Conservation (phyloP, 805 yeast species). For the Schwanniomyces polymorphus region DNA sequence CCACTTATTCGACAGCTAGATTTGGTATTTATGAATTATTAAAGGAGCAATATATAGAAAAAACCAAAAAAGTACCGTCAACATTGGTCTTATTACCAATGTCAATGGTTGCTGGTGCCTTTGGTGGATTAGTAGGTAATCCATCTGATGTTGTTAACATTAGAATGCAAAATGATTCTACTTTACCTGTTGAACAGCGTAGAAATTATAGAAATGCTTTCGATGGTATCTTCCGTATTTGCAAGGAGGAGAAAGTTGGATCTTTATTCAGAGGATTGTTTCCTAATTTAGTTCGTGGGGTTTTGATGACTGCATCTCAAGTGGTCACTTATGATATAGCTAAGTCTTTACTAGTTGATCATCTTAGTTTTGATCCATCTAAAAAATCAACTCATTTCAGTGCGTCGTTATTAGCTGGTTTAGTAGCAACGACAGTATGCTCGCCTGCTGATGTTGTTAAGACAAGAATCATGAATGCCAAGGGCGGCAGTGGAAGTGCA, state of each 20-base stretch:
- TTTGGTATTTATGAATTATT: constrained; percentile 83
- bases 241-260: constrained; percentile 56
- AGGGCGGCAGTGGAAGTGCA: constrained; percentile 47
- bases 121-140: constrained; percentile 85
- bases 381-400: constrained; percentile 72
- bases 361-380: constrained; percentile 52
- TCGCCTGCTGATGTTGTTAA: constrained; percentile 92
- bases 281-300: constrained; percentile 79
- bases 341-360: constrained; percentile 56
- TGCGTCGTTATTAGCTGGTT: constrained; percentile 78
- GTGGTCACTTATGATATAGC: constrained; percentile 84
- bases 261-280: constrained; percentile 71
- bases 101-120: constrained; percentile 83
- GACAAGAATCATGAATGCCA: constrained; percentile 80
- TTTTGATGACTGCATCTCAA: constrained; percentile 87
- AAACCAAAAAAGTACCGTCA: constrained; percentile 47
- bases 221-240: constrained; percentile 67
- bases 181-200: constrained; percentile 62
- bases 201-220: constrained; percentile 77
- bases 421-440: constrained; percentile 88
- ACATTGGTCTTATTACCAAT: constrained; percentile 65
- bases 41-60: constrained; percentile 51
- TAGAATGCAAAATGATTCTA: constrained; percentile 86
- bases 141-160: constrained; percentile 87
- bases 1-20: constrained; percentile 82